Conservation (phyloP, 345 rosid species). For the Rubroshorea leprosula region DNA sequence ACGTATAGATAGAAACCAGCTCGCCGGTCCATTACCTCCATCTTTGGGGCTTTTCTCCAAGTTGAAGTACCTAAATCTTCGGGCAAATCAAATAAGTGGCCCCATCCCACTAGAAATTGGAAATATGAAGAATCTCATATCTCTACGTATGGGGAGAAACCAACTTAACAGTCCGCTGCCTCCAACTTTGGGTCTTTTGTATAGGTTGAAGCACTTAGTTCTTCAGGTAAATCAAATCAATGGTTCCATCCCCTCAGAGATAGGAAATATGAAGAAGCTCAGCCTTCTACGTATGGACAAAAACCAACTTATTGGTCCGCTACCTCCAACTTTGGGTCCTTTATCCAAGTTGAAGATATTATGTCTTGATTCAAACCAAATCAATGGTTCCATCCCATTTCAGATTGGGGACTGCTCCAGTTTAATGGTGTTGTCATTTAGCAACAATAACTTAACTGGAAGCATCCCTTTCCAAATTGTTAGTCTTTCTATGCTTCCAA, state of each 20-base stretch:
- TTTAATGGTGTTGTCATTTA: background rate
- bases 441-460: conserved; percentile 2
- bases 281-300: background rate
- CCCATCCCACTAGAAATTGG: conserved; percentile 1
- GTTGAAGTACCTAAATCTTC: background rate
- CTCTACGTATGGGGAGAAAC: background rate
- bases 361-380: background rate
- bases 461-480: background rate
- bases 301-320: background rate
- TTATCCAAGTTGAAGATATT: background rate
- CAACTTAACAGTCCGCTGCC: background rate
- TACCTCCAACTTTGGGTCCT: background rate
- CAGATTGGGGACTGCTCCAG: background rate
- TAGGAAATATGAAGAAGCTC: background rate
- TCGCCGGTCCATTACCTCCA: too few relatives aligned
- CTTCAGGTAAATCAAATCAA: background rate
- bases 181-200: background rate
- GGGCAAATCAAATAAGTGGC: background rate
- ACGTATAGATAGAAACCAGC: too few relatives aligned
- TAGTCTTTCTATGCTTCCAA: background rate
- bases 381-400: background rate
- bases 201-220: too few relatives aligned
- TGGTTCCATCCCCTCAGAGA: background rate
- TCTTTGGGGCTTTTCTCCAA: too few relatives aligned
- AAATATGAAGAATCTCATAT: background rate